Evolutionary conservation across 495 filamentous ascomycete genomes (phyloP), one percentile per base, ranked within the genome.

Genomic region (Parmelia sp.): DNA sequence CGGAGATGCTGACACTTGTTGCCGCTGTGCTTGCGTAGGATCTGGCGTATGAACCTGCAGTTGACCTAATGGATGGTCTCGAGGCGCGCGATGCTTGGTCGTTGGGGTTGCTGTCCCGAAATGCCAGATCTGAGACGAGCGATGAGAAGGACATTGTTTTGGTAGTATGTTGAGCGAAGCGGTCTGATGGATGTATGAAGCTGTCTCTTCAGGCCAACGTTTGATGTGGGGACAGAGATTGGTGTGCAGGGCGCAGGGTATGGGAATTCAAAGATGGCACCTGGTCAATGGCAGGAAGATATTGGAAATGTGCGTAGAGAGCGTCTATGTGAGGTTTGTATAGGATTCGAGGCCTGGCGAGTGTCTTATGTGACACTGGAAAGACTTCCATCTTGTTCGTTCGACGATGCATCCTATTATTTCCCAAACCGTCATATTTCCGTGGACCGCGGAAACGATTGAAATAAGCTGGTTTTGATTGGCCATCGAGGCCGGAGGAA

Each of bases 1-100:
- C 92, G 14, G 88, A 82, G 66, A 96, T 91, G 84, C 90, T 94
- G 55, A 96, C 90, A 75, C 90, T 95, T 15, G 92, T 96, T n/a
- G 92, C 91, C 36, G 89, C 82, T 21, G 92, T 96, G 77, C 90
- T 93, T 63, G 90, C 80, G 74, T 93, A 91, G 17, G 91, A 96
- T 84, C 84, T 66, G 15, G 69, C 64, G 51, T 68, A 66, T 6
- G 69, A 71, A 70, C 83, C 82, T 42, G 78, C 65, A 8, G 80
- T 85, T 63, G 83, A 83, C 31, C 68, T 74, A 37, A 66, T 71
- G 5, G 82, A 81, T 40, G 78, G 71, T n/a, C 58, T 71, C 71
- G 67, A 80, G 70, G 25, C 74, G 73, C 62, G 70, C 67, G 66
- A 60, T 29, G 66, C 64, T 57, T 79, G 80, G 70, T 77, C 82